These are phyloP conservation scores for Tricholomella constricta DNA, from an alignment of 768 basidiomycete genomes.

Conservation along the genomic window DNA sequence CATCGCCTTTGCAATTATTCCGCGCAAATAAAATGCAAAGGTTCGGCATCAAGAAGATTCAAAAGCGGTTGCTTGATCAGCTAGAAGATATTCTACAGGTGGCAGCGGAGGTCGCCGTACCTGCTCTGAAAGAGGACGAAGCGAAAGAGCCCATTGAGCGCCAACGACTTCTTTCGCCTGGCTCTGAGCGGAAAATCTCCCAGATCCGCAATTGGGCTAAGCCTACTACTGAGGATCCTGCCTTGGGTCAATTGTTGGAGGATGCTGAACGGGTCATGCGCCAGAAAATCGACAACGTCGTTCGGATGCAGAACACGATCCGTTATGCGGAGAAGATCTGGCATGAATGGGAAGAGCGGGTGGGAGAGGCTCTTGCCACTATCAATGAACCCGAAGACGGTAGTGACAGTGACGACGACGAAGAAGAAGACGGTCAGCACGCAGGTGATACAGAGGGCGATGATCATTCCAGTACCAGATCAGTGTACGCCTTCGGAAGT, in stretches of 20 bases:
- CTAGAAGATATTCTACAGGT: slow-evolving; percentile 84
- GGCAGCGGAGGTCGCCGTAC: slow-evolving; percentile 81
- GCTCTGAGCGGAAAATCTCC: slow-evolving; percentile 85
- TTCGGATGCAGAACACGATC: slow-evolving; percentile 96
- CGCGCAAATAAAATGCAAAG: slow-evolving; percentile 77
- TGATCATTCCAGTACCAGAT: slow-evolving; percentile 63
- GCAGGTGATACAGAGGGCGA: slow-evolving; percentile 35
- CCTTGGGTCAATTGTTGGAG: slow-evolving; percentile 77
- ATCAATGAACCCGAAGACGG: slow-evolving; percentile 58
- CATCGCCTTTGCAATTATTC: slow-evolving; percentile 78
- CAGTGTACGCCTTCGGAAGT: slow-evolving; percentile 61
- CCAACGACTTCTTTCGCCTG: slow-evolving; percentile 85
- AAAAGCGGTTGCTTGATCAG: slow-evolving; percentile 79
- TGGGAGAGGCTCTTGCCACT: slow-evolving; percentile 65
- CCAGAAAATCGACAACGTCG: slow-evolving; percentile 92
- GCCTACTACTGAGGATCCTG: slow-evolving; percentile 83
- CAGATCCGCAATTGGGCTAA: slow-evolving; percentile 85
- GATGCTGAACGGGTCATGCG: slow-evolving; percentile 90
- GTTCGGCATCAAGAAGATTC: slow-evolving; percentile 79
- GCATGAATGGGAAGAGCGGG: slow-evolving; percentile 94
- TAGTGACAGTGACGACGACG: slow-evolving; percentile 44
- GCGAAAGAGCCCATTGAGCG: slow-evolving; percentile 90
- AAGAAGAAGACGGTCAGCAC: slow-evolving; percentile 35
- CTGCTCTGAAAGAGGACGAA: slow-evolving; percentile 90
- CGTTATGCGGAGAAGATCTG: slow-evolving; percentile 96